A percentile compares a stretch with the other conserved stretches of the same genome.
phyloP scores from a whole-genome alignment of 108 stramenopile genomes.

The Cyclotella sp. region DNA sequence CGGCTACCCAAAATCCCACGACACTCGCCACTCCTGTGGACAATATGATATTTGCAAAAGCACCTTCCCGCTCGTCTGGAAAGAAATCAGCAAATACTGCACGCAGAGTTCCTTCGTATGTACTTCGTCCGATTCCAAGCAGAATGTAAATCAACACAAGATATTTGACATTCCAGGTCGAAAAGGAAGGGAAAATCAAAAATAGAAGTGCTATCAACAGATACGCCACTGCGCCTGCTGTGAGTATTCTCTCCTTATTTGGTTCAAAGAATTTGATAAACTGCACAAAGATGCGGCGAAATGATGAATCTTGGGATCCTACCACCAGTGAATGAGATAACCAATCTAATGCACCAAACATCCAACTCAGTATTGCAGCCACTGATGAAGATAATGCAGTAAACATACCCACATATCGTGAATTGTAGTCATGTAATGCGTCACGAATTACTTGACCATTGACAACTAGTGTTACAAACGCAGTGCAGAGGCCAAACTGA shows the following conservation, averaged over 20 bases:
- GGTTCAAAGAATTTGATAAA: conserved; percentile 10
- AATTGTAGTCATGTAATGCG: conserved; percentile 60
- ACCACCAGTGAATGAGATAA: conserved; percentile 22
- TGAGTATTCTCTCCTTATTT: conserved; percentile 65
- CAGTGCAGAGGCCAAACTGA: conserved; percentile 70
- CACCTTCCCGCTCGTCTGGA: conserved; percentile 73
- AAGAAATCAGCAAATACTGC: conserved; percentile 85
- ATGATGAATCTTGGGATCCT: neutral
- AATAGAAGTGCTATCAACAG: conserved; percentile 66
- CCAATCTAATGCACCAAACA: conserved; percentile 59
- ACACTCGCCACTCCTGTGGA: conserved; percentile 81
- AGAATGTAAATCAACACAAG: conserved; percentile 68
- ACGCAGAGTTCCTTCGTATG: conserved; percentile 82
- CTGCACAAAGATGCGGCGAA: conserved; percentile 10
- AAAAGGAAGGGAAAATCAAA: conserved; percentile 53
- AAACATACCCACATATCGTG: conserved; percentile 70
- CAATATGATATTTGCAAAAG: conserved; percentile 86
- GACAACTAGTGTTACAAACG: conserved; percentile 76
- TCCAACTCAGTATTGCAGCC: conserved; percentile 63
- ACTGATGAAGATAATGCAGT: conserved; percentile 59
- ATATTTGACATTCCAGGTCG: conserved; percentile 45
- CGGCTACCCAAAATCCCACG: conserved; percentile 66
- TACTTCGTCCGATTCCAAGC: conserved; percentile 80
- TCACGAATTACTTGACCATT: conserved; percentile 77
- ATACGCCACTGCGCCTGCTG: conserved; percentile 68